Evolutionary conservation across 2,329 filamentous ascomycete species (phyloP).

Genomic region (Dactylellina leptospora): DNA sequence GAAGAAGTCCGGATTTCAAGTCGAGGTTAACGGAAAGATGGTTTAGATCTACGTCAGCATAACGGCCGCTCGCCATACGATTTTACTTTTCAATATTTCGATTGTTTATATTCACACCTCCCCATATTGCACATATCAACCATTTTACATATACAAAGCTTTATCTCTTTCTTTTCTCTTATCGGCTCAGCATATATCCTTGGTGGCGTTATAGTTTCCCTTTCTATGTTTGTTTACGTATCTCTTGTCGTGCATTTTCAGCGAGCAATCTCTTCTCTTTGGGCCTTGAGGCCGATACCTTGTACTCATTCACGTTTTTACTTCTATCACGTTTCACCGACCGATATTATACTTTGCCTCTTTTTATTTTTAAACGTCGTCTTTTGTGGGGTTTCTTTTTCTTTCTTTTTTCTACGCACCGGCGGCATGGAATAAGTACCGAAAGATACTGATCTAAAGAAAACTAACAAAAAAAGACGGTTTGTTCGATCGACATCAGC

Average conservation of each 20-base stretch:
- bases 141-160: constrained; percentile 1
- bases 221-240: constrained; percentile 26
- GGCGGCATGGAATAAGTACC: constrained; percentile 49
- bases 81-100: constrained; percentile 12
- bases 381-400: not conserved
- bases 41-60: constrained; percentile 63
- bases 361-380: constrained; percentile 4
- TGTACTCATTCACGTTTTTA: constrained; percentile 1
- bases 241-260: constrained; percentile 49
- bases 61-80: not conserved
- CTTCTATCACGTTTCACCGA: not conserved
- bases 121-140: constrained; percentile 28
- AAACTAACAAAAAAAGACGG: constrained; percentile 29
- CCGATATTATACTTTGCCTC: constrained; percentile 7
- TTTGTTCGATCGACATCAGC: constrained; percentile 28
- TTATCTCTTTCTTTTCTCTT: constrained; percentile 1
- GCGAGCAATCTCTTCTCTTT: constrained; percentile 42
- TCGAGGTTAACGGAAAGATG: constrained; percentile 82
- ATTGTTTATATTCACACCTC: constrained; percentile 44
- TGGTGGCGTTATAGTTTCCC: constrained; percentile 34
- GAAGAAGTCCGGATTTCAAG: constrained; percentile 82
- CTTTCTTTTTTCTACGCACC: constrained; percentile 45
- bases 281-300: constrained; percentile 2
- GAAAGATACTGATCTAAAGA: constrained; percentile 17
- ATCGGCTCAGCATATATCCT: constrained; percentile 30